These are phyloP conservation scores for Besnoitia besnoiti DNA, from an alignment of 169 alveolate species.

Conservation along the genomic window DNA sequence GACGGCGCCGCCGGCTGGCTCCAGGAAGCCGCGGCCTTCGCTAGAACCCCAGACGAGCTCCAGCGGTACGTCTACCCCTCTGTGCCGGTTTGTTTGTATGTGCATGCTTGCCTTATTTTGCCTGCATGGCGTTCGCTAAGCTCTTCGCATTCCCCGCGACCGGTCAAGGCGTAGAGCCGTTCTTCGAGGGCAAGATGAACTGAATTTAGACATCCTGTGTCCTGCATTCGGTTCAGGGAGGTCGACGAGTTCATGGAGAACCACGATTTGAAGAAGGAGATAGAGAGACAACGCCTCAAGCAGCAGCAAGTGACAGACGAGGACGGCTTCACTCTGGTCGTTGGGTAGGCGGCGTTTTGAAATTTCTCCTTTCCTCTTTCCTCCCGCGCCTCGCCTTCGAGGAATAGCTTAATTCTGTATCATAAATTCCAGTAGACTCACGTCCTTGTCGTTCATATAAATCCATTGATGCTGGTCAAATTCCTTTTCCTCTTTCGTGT, in stretches of 20 bases:
- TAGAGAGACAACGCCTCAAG: slow-evolving; percentile 30
- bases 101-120: neutral
- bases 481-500: too few species aligned
- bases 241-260: slow-evolving; percentile 31
- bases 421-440: too few species aligned
- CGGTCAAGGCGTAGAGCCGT: too few species aligned
- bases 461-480: too few species aligned
- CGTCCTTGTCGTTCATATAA: too few species aligned
- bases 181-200: too few species aligned
- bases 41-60: neutral
- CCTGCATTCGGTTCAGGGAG: neutral
- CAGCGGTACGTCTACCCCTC: neutral
- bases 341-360: neutral
- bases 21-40: neutral
- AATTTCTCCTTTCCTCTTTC: neutral
- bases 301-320: slow-evolving; percentile 23
- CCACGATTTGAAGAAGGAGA: slow-evolving; percentile 17
- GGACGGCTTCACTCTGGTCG: slow-evolving; percentile 34
- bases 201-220: neutral
- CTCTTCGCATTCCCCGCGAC: too few species aligned
- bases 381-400: neutral
- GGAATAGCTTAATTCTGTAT: too few species aligned
- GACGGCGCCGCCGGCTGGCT: slow-evolving; percentile 2
- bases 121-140: too few species aligned
- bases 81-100: neutral